Conservation (phyloP, 192 early-diverging fungal species). For the Backusella tarrabulga region DNA sequence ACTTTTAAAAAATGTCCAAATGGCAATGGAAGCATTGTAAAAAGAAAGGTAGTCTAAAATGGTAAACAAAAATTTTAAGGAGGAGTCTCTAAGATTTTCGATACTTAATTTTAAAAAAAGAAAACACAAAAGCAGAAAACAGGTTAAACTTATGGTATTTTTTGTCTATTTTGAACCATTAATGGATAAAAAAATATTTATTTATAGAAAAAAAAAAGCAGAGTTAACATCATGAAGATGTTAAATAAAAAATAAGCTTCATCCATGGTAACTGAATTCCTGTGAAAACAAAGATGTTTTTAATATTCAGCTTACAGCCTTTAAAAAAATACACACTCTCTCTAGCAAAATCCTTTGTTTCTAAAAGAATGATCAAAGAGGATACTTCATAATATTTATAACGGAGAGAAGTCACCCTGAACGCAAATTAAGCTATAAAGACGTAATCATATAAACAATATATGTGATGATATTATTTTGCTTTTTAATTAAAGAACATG, state of each 20-base stretch:
- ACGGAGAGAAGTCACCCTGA: background rate
- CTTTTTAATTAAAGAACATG: background rate
- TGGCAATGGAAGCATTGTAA: no score
- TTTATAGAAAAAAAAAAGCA: background rate
- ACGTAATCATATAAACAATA: background rate
- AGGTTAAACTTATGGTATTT: background rate
- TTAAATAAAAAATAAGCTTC: background rate
- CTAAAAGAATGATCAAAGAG: no score
- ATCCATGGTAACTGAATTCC: no score
- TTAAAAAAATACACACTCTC: no score
- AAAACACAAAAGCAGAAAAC: background rate
- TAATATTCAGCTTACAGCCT: background rate
- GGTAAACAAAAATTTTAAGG: no score
- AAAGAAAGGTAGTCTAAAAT: no score
- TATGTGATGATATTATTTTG: background rate
- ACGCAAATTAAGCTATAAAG: background rate
- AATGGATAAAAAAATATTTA: background rate
- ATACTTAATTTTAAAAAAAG: background rate
- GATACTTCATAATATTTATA: background rate
- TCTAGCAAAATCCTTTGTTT: no score
- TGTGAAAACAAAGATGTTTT: no score
- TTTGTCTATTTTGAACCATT: background rate
- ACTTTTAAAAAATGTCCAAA: no score
- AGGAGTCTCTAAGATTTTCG: no score
- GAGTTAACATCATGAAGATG: background rate